Base-by-base conservation (phyloP, 2,329 filamentous ascomycete genomes). In the Trichoderma sp. region DNA sequence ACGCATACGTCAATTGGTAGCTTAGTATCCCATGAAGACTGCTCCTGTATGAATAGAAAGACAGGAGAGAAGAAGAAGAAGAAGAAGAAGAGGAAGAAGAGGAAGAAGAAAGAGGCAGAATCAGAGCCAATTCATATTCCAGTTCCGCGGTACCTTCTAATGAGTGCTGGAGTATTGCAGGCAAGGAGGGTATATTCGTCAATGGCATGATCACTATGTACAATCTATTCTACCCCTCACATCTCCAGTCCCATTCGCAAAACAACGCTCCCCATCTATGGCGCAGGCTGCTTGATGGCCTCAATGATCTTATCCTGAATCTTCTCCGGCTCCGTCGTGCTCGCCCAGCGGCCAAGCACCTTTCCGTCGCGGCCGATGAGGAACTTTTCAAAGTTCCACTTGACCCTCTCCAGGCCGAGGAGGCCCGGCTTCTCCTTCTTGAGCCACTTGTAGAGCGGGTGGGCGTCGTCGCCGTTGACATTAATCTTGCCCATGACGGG, bases 331-430 rank as follows among this genome's bases (percentile, higher is more conserved):
- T 93, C 95, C 67, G 90, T 92, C 19, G 88, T 90, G 78, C 91
- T 94, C 41, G 92, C 91, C 92, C 93, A 99, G 69, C 95, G 83
- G 30, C 85, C 85, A 79, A 91, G 90, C 71, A 98, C 92, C 80
- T 90, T 85, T 28, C 95, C 95, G 78, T 98, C 92, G 68, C 87
- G 85, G 67, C 89, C 90, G 69, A 99, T 82, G 69, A 99, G 81
- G 80, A 97, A 99, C 86, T 99, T 99, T 80, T 99, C 95, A 82
- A 98, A 99, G 81, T 99, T 99, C 95, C 95, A 99, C 90, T 98
- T 97, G 73, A 99, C 84, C 68, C 89, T 80, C 88, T 96, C 94
- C 74, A 98, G 77, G 21, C 95, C 95, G 80, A 98, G 80, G 64
- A 97, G 74, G 24, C 95, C 93, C 0, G 94, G 85, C 82, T 92